Percentiles rank a stretch among this genome's conserved stretches.
phyloP scores from a whole-genome alignment of 129 eudicot species.

The Pittosporum tobira region DNA sequence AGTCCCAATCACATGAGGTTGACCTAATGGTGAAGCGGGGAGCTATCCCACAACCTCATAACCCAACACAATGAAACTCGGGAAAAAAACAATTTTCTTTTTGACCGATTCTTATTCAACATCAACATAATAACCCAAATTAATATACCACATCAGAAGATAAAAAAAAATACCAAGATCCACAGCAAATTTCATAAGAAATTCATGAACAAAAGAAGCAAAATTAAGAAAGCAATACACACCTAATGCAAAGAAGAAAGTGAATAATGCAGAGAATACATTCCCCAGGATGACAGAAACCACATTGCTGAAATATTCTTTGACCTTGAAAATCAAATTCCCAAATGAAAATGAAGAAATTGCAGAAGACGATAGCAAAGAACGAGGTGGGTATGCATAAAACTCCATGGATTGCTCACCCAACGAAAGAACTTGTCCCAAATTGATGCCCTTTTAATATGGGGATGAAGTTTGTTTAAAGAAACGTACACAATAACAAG shows the following conservation, averaged over 20 bases:
- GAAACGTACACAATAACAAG: too few relatives aligned
- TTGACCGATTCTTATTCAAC: slow-evolving; percentile 7
- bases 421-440: slow-evolving; percentile 74
- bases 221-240: slow-evolving; percentile 2
- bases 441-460: not conserved
- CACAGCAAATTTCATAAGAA: too few relatives aligned
- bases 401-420: slow-evolving; percentile 59
- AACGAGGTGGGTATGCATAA: slow-evolving; percentile 59
- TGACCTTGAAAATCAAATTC: slow-evolving; percentile 36
- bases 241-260: slow-evolving; percentile 95
- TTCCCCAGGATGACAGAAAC: slow-evolving; percentile 64
- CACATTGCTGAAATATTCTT: slow-evolving; percentile 46
- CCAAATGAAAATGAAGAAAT: slow-evolving; percentile 30
- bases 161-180: not conserved
- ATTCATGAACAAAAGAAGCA: not conserved
- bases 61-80: too few relatives aligned
- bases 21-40: too few relatives aligned
- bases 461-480: too few relatives aligned
- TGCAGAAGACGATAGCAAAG: slow-evolving; percentile 37
- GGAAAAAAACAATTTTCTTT: slow-evolving; percentile 8
- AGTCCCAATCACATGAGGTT: too few relatives aligned
- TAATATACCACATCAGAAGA: slow-evolving; percentile 4
- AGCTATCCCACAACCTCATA: too few relatives aligned
- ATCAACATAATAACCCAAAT: slow-evolving; percentile 12
- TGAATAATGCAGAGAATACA: slow-evolving; percentile 80